Conservation (phyloP, 768 basidiomycete genomes). For the Calocybe indica region DNA sequence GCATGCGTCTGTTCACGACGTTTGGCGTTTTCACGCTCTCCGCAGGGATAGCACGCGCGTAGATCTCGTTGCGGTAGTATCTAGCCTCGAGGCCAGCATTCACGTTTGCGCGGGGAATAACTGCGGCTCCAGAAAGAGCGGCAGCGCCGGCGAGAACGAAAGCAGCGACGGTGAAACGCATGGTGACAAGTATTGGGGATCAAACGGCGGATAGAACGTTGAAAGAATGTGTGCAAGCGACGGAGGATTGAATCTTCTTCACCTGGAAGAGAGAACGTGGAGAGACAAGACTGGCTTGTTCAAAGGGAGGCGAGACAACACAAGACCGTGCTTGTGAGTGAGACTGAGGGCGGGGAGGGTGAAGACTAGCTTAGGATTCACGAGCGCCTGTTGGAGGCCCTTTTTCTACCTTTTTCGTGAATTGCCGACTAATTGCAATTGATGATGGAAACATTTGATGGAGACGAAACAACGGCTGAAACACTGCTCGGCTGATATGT, state of each 20-base stretch:
- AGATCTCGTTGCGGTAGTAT: conserved; percentile 14
- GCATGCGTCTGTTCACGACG: conserved; percentile 4
- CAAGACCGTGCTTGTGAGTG: conserved; percentile 28
- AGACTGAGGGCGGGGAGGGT: conserved; percentile 11
- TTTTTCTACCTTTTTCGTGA: neutral
- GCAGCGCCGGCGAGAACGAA: conserved; percentile 16
- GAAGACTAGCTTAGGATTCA: conserved; percentile 29
- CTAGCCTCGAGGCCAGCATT: conserved; percentile 14
- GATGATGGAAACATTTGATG: conserved; percentile 6
- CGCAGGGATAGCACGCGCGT: conserved; percentile 10
- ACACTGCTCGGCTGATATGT: too few relatives aligned
- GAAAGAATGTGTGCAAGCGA: conserved; percentile 4
- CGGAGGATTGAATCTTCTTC: conserved; percentile 13
- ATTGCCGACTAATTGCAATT: neutral
- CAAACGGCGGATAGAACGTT: conserved; percentile 3
- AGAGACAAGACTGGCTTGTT: neutral
- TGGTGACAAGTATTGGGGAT: conserved; percentile 9
- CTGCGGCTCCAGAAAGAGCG: conserved; percentile 19
- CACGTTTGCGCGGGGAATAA: conserved; percentile 18
- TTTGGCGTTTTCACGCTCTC: neutral
- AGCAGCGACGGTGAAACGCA: conserved; percentile 19
- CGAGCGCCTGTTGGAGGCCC: neutral
- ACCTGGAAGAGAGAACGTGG: conserved; percentile 17
- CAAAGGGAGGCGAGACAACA: conserved; percentile 16
- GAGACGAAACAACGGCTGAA: neutral